Evolutionary conservation across 345 rosid species (phyloP).

Genomic region (Salix purpurea): DNA sequence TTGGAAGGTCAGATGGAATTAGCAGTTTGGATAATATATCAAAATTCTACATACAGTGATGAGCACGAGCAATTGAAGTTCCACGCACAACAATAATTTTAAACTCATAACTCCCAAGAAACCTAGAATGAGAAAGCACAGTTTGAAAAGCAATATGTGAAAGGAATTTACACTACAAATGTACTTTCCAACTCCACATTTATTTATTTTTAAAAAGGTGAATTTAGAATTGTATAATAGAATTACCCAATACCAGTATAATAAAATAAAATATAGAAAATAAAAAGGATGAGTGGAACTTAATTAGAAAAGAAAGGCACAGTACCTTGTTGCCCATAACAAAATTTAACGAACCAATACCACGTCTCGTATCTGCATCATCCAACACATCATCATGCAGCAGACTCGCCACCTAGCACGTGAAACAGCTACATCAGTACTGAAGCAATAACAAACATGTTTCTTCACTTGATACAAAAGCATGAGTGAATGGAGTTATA

Average conservation of each 20-base stretch:
- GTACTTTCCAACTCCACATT: not conserved
- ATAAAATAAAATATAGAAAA: not conserved
- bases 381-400: slow-evolving; percentile 95
- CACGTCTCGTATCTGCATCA: slow-evolving; percentile 91
- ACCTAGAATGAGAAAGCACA: not conserved
- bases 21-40: not conserved
- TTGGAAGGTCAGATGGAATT: not conserved
- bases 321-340: slow-evolving; percentile 91
- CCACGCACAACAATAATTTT: not conserved
- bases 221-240: not conserved
- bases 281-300: not conserved
- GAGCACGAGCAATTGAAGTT: not conserved
- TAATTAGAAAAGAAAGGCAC: not conserved
- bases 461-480: not conserved
- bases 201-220: not conserved
- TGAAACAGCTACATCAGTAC: slow-evolving; percentile 1
- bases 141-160: not conserved
- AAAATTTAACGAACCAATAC: slow-evolving; percentile 76
- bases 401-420: slow-evolving; percentile 75
- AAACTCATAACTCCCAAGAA: not conserved
- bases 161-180: not conserved
- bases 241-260: not conserved
- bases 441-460: not conserved
- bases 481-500: not conserved
- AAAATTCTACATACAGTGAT: not conserved